Evolutionary conservation across 2,329 filamentous ascomycete genomes (phyloP).

Genomic region (Hypomyces rosellus): DNA sequence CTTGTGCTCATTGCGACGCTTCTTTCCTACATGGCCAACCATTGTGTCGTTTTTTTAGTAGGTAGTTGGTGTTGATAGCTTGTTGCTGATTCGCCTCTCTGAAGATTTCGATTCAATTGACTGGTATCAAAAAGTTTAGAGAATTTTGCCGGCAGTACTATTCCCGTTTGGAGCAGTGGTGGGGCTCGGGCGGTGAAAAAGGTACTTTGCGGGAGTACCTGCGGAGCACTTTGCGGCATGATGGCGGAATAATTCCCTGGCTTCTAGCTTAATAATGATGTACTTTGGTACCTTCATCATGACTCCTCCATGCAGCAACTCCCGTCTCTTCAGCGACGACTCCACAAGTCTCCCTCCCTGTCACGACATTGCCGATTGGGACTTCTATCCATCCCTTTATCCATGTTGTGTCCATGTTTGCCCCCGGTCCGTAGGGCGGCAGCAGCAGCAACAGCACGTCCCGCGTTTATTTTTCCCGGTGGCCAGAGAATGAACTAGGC

Average conservation of each 20-base stretch:
- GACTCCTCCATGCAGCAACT: no score
- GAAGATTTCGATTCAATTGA: not conserved
- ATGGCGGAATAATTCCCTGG: not conserved
- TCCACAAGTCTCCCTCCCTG: no score
- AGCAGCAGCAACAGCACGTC: no score
- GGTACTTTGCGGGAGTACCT: not conserved
- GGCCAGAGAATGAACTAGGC: no score
- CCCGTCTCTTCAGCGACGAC: no score
- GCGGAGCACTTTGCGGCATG: not conserved
- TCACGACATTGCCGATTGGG: no score
- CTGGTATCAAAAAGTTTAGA: not conserved
- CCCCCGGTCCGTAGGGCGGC: no score
- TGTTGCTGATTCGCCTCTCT: conserved; percentile 9
- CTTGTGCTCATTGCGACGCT: conserved; percentile 25
- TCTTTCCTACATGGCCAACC: conserved; percentile 29
- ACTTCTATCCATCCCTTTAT: no score
- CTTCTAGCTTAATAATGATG: no score
- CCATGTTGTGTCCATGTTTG: no score
- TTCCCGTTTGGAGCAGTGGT: not conserved
- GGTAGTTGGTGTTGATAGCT: conserved; percentile 10
- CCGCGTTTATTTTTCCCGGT: no score
- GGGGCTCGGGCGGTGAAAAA: not conserved
- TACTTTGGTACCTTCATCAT: no score
- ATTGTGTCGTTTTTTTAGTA: conserved; percentile 20
- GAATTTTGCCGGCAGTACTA: not conserved